Evolutionary conservation across 768 basidiomycete genomes (phyloP).

Genomic region (Suillus ampliporus): DNA sequence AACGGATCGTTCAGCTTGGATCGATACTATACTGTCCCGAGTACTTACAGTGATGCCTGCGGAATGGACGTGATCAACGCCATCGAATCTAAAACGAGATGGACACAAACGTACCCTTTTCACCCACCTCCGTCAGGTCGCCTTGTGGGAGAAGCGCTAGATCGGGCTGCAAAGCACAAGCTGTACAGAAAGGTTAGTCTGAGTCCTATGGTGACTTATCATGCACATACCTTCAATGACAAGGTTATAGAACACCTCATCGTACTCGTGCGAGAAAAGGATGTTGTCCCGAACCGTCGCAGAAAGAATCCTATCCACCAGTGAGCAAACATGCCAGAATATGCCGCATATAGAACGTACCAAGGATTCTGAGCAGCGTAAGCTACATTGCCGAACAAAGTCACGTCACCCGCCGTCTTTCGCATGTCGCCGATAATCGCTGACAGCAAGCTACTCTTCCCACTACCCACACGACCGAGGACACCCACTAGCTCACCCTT

Average conservation of each 20-base stretch:
- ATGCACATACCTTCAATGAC: conserved; percentile 71
- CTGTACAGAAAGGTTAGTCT: conserved; percentile 36
- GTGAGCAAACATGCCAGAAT: conserved; percentile 1
- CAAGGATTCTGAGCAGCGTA: conserved; percentile 91
- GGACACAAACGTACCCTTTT: conserved; percentile 60
- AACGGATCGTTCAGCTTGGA: conserved; percentile 20
- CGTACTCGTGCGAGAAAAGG: conserved; percentile 87
- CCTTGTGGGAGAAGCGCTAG: conserved; percentile 79
- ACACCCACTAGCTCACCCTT: conserved; percentile 89
- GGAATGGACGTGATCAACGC: background rate
- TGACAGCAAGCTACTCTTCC: conserved; percentile 84
- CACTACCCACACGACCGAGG: conserved; percentile 88
- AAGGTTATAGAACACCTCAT: conserved; percentile 80
- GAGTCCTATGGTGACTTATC: background rate
- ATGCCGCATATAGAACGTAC: conserved; percentile 41
- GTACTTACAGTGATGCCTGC: conserved; percentile 61
- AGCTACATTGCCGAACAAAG: conserved; percentile 70
- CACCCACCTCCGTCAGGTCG: conserved; percentile 85
- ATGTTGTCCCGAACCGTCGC: conserved; percentile 91
- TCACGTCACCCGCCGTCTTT: conserved; percentile 73
- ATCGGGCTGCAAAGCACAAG: conserved; percentile 87
- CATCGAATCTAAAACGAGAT: background rate
- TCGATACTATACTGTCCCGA: conserved; percentile 8
- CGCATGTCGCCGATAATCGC: conserved; percentile 91
- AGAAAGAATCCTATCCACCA: conserved; percentile 70